Conservation (phyloP, 2,329 filamentous ascomycete genomes). For the Laburnicola sp. region DNA sequence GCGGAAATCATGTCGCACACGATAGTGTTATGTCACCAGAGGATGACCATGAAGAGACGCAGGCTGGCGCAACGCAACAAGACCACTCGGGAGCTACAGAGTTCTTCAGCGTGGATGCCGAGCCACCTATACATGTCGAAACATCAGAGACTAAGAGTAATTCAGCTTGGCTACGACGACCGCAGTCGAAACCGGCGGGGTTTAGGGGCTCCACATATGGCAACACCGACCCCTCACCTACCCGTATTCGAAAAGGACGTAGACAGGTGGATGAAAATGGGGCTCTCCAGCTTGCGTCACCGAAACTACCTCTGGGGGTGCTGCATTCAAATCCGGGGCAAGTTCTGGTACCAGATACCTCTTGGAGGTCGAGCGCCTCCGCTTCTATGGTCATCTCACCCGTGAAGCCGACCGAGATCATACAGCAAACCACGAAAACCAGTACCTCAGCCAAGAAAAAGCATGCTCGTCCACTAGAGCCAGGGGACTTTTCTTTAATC, state of each 20-base stretch:
- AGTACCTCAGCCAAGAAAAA: neutral
- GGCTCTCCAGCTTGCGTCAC: constrained; percentile 20
- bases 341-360: constrained; percentile 6
- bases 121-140: constrained; percentile 14
- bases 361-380: constrained; percentile 26
- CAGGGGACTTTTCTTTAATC: too few species aligned
- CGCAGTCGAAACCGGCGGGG: constrained; percentile 11
- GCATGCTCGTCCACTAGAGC: neutral
- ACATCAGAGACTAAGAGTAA: constrained; percentile 16
- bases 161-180: constrained; percentile 31
- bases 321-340: constrained; percentile 5
- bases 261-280: constrained; percentile 9
- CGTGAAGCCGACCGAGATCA: neutral
- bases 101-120: constrained; percentile 23
- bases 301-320: constrained; percentile 17
- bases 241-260: constrained; percentile 15
- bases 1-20: neutral
- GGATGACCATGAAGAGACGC: neutral
- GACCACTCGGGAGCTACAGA: constrained; percentile 18
- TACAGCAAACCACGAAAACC: neutral
- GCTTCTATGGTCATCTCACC: constrained; percentile 30
- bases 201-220: constrained; percentile 12
- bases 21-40: neutral
- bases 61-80: neutral
- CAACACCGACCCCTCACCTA: constrained; percentile 26